Base-by-base conservation (phyloP, 2,329 filamentous ascomycete species). In the Alternaria angustiovoidea region DNA sequence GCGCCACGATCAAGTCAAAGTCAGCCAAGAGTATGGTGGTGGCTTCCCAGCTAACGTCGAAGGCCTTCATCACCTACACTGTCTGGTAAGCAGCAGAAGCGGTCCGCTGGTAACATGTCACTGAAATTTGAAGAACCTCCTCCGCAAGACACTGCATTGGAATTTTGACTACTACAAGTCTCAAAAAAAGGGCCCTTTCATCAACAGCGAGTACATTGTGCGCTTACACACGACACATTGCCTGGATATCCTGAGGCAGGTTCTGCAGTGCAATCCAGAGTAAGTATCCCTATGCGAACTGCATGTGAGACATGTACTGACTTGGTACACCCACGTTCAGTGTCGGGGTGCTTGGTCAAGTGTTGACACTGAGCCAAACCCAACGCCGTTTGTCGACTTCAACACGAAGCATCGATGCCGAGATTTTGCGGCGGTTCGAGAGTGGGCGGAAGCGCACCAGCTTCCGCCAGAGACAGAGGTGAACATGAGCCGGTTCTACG, bases 241-340 rank as follows among this genome's bases (percentile, higher is more conserved):
- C 59, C 78, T 89, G 32, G 88, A 89, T 63, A 86, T 85, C 4
- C 60, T 89, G 44, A 84, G 87, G 1, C 87, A 89, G 69, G 84
- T 87, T 16, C 79, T 89, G 14, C 89, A 89, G 85, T 89, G 87
- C 74, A 86, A 83, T 28, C 80, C 85, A 20, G 88, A 89, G 30
- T 32, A 32, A 32, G 30, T 32, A 12, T 32, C 30, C 30, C 30
- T 32, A 12, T 32, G 11, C 30, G 30, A 32, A 32, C 30, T 32
- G 9, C 30, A 32, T 32, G 30, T 32, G 30, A 32, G 30, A 32
- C 11, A 32, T 32, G 11, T 12, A 32, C 30, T 32, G 30, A 32
- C 30, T 12, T 32, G 9, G 11, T 32, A 32, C 30, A 32, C 30
- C 30, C 30, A 32, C 30, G 11, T 32, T 32, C 11, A 32, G 30